Conservation (phyloP, 2,329 filamentous ascomycete genomes). For the Aspergillus caelatus region DNA sequence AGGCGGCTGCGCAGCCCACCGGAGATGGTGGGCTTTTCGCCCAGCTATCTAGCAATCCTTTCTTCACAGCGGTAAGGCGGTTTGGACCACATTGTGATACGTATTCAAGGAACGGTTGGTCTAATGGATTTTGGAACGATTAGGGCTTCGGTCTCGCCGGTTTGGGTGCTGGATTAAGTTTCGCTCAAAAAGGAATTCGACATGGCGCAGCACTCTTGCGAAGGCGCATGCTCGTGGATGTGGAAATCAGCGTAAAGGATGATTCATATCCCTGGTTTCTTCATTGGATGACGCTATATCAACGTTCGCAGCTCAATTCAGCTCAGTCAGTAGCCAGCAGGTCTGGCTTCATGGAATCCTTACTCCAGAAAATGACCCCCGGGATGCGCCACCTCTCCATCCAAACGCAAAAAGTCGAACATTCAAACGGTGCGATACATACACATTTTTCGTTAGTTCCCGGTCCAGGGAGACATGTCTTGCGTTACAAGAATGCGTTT, state of each 20-base stretch:
- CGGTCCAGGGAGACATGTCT: constrained; percentile 83
- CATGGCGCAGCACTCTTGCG: constrained; percentile 74
- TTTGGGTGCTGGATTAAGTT: constrained; percentile 77
- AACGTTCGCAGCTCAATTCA: constrained; percentile 62
- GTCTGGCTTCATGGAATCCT: constrained; percentile 51
- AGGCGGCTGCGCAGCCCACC: constrained; percentile 30
- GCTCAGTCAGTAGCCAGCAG: constrained; percentile 50
- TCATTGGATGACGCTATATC: constrained; percentile 88
- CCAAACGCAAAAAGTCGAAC: constrained; percentile 63
- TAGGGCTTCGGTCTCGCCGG: constrained; percentile 87
- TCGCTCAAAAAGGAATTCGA: constrained; percentile 77
- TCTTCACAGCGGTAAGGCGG: constrained; percentile 53
- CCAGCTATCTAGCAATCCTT: constrained; percentile 51
- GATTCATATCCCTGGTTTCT: constrained; percentile 92
- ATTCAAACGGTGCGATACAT: constrained; percentile 68
- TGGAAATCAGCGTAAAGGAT: constrained; percentile 94
- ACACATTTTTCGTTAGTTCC: constrained; percentile 88
- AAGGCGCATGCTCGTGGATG: constrained; percentile 85
- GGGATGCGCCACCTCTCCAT: constrained; percentile 67
- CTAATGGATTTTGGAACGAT: not conserved
- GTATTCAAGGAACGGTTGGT: not conserved
- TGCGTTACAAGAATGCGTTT: constrained; percentile 84
- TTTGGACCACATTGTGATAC: not conserved
- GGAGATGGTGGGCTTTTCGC: constrained; percentile 46
- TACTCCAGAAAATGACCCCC: constrained; percentile 62